A percentile compares a stretch with the other conserved stretches of the same genome.
These are phyloP conservation scores for Brettanomyces naardenensis DNA, from an alignment of 805 yeast species.

Conservation along the genomic window DNA sequence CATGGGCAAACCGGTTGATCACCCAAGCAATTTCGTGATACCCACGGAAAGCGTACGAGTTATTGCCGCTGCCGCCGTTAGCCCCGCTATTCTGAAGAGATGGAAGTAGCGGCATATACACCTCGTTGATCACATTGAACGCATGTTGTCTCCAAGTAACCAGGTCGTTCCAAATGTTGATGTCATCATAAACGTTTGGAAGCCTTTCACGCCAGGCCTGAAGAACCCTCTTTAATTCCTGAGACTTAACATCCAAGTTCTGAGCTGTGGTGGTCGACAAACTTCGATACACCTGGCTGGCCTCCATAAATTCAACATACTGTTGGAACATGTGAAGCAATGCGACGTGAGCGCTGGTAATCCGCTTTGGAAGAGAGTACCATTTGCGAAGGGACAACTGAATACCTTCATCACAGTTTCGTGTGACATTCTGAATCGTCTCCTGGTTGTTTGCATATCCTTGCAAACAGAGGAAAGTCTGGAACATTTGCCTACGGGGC, in stretches of 20 bases:
- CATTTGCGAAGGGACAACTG: slow-evolving; percentile 88
- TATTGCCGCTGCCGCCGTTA: slow-evolving; percentile 57
- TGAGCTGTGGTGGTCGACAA: slow-evolving; percentile 85
- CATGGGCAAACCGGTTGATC: slow-evolving; percentile 95
- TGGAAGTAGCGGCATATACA: slow-evolving; percentile 87
- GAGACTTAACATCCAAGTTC: slow-evolving; percentile 86
- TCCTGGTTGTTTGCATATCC: slow-evolving; percentile 89
- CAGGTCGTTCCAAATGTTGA: slow-evolving; percentile 93
- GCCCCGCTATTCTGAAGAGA: slow-evolving; percentile 51
- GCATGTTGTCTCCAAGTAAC: slow-evolving; percentile 99
- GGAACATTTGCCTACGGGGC: slow-evolving; percentile 92
- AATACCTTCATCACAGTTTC: slow-evolving; percentile 91
- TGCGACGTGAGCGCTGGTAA: slow-evolving; percentile 80
- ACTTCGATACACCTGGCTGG: slow-evolving; percentile 86
- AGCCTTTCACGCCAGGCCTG: slow-evolving; percentile 98
- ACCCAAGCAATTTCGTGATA: slow-evolving; percentile 99
- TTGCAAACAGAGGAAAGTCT: slow-evolving; percentile 87
- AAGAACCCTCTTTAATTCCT: slow-evolving; percentile 86
- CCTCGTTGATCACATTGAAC: slow-evolving; percentile 90
- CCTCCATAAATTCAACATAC: slow-evolving; percentile 95
- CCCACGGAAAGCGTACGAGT: slow-evolving; percentile 94
- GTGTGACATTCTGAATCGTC: slow-evolving; percentile 74
- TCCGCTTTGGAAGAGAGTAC: slow-evolving; percentile 75
- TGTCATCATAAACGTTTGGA: slow-evolving; percentile 96
- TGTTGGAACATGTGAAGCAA: slow-evolving; percentile 93